Evolutionary conservation across 208 protist species (phyloP).

Genomic region (Acanthamoeba culbertsoni): DNA sequence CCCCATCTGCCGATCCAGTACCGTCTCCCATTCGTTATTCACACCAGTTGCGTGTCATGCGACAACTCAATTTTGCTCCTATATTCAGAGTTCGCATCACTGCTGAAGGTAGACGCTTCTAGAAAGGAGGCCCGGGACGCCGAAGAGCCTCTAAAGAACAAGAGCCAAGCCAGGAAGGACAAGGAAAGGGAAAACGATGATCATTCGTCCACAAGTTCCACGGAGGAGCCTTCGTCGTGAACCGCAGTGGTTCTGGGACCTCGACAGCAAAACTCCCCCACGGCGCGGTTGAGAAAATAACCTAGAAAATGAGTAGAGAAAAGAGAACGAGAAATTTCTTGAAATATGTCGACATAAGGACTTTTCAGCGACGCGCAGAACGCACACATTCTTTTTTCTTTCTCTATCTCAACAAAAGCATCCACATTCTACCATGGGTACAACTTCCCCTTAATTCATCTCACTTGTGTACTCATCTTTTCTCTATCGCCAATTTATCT

Average conservation of each 20-base stretch:
- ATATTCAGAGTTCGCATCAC: not conserved
- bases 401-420: not conserved
- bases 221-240: too few relatives aligned
- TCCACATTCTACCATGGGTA: not conserved
- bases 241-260: too few relatives aligned
- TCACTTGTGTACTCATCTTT: not conserved
- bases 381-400: not conserved
- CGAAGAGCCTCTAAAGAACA: not conserved
- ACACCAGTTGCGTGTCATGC: not conserved
- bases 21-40: not conserved
- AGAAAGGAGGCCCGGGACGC: not conserved
- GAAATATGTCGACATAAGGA: not conserved
- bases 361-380: not conserved
- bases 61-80: not conserved
- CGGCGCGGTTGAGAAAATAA: too few relatives aligned
- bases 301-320: too few relatives aligned
- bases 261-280: too few relatives aligned
- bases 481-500: not conserved
- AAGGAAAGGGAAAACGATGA: not conserved
- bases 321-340: not conserved
- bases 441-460: not conserved
- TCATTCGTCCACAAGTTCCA: not conserved
- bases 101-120: not conserved
- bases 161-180: not conserved
- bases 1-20: constrained; percentile 89